Base-by-base conservation (phyloP, 225 moss, liverwort and hornwort genomes). In the Physcomitrium patens region DNA sequence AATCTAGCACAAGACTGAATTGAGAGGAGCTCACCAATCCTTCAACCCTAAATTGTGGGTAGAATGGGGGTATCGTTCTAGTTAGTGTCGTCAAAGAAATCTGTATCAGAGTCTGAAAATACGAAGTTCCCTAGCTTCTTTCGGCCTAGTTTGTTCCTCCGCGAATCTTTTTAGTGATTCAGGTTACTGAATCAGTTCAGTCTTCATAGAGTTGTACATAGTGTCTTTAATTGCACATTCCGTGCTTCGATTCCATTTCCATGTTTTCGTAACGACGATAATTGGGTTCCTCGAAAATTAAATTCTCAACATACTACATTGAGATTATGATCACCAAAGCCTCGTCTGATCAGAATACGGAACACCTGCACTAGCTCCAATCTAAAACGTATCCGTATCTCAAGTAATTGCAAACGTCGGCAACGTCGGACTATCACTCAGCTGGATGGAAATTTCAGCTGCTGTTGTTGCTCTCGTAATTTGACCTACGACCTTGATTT, bases 321-420 rank as follows among this genome's bases (percentile, higher is more conserved):
- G 61, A 61, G 61, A 37, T 46, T 67, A 24, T 61, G 41, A 67
- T 55, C 61, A n/a, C 24, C 15, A 23, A 13, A 14, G 37, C 45
- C 24, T 54, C 19, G 13, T 62, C 8, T 0, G 59, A 58, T 20
- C 23, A 54, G 27, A 52, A 19, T 3, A 41, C 12, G 18, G 0
- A 50, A 50, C 8, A 50, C 19, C 31, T 37, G 31, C 31, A 37
- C 31, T 0, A 37, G 31, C 31, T 37, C 31, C 31, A 37, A 37
- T 1, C 1, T 2, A 37, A 37, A 37, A 37, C 31, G 31, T 37
- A 37, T 37, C 31, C 31, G 31, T 37, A 37, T 37, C 31, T 37
- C 31, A 37, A 37, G 31, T 37, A 37, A 37, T 37, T 37, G 31
- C 31, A 37, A 37, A 37, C 31, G 31, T 37, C 7, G 31, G 31